These are phyloP conservation scores for Bathelium albidoporum DNA, from an alignment of 495 filamentous ascomycete species.

Conservation along the genomic window DNA sequence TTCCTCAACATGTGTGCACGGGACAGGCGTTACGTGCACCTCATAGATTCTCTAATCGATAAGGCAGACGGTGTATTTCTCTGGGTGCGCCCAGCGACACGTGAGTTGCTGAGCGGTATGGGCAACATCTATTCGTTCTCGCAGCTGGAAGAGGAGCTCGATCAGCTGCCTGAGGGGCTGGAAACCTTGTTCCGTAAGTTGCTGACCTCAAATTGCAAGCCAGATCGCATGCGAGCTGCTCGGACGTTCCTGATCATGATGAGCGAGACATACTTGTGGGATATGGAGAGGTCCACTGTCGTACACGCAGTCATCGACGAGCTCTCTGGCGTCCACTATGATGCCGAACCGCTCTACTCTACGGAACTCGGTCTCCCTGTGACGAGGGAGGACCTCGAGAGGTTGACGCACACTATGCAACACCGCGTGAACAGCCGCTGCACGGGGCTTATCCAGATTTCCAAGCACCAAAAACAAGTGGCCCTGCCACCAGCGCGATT, in stretches of 20 bases:
- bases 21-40: not conserved
- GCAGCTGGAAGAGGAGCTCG: not conserved
- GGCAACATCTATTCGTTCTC: not conserved
- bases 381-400: not conserved
- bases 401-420: not conserved
- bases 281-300: not conserved
- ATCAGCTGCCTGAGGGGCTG: not conserved
- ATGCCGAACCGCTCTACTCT: not conserved
- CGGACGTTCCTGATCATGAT: not conserved
- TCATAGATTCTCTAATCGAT: not conserved
- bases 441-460: not conserved
- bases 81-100: not conserved
- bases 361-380: not conserved
- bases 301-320: not conserved
- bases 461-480: not conserved
- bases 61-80: not conserved
- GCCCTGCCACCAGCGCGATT: not conserved
- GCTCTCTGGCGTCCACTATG: not conserved
- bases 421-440: not conserved
- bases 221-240: not conserved
- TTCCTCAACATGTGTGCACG: not conserved
- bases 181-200: constrained; percentile 1
- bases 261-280: not conserved
- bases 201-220: not conserved
- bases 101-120: not conserved